These are phyloP conservation scores for Oryza glumipatula DNA, from an alignment of 176 grass and related monocot genomes.

Conservation along the genomic window DNA sequence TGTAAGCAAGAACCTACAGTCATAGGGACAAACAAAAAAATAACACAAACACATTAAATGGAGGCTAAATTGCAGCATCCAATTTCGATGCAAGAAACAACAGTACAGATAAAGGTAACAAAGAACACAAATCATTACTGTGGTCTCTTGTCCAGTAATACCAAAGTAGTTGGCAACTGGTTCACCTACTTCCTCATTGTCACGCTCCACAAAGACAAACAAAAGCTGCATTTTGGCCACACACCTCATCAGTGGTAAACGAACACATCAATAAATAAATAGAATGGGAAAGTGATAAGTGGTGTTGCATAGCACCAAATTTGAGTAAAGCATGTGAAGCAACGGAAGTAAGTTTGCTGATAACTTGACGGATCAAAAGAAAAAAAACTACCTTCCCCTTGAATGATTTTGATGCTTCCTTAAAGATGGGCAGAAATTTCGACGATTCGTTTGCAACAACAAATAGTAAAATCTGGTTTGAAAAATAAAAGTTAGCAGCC, in stretches of 20 bases:
- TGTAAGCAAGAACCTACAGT: constrained; percentile 87
- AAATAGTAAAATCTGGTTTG: constrained; percentile 76
- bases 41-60: background rate
- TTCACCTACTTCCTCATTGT: constrained; percentile 81
- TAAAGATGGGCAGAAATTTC: constrained; percentile 63
- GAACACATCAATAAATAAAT: background rate
- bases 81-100: constrained; percentile 12
- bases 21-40: constrained; percentile 8
- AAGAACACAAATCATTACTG: constrained; percentile 40
- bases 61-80: background rate
- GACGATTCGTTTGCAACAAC: constrained; percentile 69
- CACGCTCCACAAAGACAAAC: constrained; percentile 91
- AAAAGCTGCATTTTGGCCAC: constrained; percentile 61
- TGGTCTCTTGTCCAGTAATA: constrained; percentile 67
- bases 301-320: constrained; percentile 5
- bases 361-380: background rate
- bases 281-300: background rate
- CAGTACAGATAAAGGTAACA: background rate
- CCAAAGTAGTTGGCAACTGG: constrained; percentile 94
- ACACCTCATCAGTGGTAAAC: background rate
- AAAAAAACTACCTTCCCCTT: constrained; percentile 79
- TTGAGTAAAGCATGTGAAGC: constrained; percentile 6
- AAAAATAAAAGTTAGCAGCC: constrained; percentile 14
- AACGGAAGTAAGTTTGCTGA: constrained; percentile 16
- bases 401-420: constrained; percentile 85